These are phyloP conservation scores for Sporothrix sp. DNA, from an alignment of 2,329 filamentous ascomycete species.

Conservation along the genomic window DNA sequence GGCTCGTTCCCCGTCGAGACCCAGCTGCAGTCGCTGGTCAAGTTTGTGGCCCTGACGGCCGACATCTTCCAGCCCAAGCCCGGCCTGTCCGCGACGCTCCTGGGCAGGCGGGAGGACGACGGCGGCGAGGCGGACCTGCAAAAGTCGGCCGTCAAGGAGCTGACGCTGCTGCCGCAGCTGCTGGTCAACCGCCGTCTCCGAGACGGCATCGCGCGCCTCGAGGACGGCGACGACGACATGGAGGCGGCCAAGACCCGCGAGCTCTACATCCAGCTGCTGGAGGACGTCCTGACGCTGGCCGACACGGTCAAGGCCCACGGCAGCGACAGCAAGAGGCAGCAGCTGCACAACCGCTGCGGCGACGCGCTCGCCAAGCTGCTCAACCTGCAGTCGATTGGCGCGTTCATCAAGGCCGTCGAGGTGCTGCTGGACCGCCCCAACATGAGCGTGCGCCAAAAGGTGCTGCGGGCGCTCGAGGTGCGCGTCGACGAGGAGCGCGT, in stretches of 20 bases:
- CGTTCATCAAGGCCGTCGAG: constrained; percentile 84
- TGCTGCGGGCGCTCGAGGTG: constrained; percentile 68
- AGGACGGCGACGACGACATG: constrained; percentile 56
- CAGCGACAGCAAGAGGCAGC: constrained; percentile 25
- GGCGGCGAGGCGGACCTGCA: constrained; percentile 35
- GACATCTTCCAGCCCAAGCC: constrained; percentile 71
- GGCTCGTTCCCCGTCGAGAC: constrained; percentile 61
- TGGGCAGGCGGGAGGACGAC: constrained; percentile 44
- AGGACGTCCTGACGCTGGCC: constrained; percentile 55
- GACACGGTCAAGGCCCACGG: constrained; percentile 45
- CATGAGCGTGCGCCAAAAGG: constrained; percentile 66
- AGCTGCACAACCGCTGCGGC: constrained; percentile 49
- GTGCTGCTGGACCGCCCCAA: constrained; percentile 67
- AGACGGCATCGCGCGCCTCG: constrained; percentile 44
- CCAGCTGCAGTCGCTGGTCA: constrained; percentile 70
- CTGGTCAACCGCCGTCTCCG: constrained; percentile 49
- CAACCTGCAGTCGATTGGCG: constrained; percentile 71
- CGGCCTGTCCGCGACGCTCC: constrained; percentile 59
- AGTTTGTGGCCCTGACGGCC: constrained; percentile 62
- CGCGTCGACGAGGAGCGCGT: constrained; percentile 66
- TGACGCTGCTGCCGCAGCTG: constrained; percentile 48
- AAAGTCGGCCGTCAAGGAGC: constrained; percentile 43
- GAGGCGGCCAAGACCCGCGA: constrained; percentile 55
- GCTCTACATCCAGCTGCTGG: constrained; percentile 58
- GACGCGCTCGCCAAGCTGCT: constrained; percentile 71